Base-by-base conservation (phyloP, 1,284 basidiomycete genomes). In the Calocybe gambosa region DNA sequence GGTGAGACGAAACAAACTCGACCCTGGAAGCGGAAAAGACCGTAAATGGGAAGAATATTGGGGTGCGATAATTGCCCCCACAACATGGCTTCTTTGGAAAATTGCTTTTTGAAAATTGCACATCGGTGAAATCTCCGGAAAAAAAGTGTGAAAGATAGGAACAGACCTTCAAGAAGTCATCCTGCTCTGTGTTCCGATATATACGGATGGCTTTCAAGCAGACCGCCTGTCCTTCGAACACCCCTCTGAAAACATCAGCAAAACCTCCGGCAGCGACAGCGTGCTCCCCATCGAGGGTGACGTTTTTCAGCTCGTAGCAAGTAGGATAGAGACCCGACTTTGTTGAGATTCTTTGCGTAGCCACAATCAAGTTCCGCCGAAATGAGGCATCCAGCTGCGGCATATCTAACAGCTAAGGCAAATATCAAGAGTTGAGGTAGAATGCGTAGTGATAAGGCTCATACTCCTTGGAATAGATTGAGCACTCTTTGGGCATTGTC, bases 41-140 rank as follows among this genome's bases (percentile, higher is more conserved):
- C 59, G 42, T 56, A 55, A 28, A 58, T 54, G 3, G 55, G 57
- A 8, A 58, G 44, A 7, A 59, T 18, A 43, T 58, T 58, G 5
- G 43, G 50, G 45, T 59, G 58, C 2, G 35, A 43, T 18, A 58
- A 34, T 40, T 58, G 55, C 12, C 48, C 35, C 53, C 50, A 54
- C 1, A 56, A 9, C 1, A 47, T 39, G 2, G 29, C 36, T 13
- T 35, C 46, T 4, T 18, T 39, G 13, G 21, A n/a, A 25, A 26
- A 13, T 31, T 38, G 3, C 45, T 47, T 16, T 20, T 16, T 20
- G 15, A 2, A 39, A 16, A 25, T 5, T 12, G 13, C 12, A 26
- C 1, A 16, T 18, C 5, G 9, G 26, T 9, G 18, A 36, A 8
- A 2, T 28, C 18, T 12, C n/a, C 16, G 7, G 3, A 1, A 44